phyloP scores from a whole-genome alignment of 345 rosid genomes.

The Cardiospermum halicacabum region DNA sequence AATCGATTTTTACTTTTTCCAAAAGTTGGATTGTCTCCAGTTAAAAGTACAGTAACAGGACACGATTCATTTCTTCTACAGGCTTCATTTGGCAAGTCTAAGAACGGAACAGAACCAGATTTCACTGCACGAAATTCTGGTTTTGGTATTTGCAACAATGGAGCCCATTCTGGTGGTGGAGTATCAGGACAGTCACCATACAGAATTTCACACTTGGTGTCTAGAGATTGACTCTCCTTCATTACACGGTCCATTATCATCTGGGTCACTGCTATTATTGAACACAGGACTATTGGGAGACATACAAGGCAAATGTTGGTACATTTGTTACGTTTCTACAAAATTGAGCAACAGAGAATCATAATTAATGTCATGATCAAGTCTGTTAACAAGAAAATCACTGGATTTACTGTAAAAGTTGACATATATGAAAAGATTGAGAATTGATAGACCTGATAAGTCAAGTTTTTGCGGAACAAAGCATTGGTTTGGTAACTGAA shows the following conservation, averaged over 20 bases:
- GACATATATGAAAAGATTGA: no score
- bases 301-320: slow-evolving; percentile 63
- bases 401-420: background rate
- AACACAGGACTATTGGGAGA: slow-evolving; percentile 65
- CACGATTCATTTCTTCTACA: slow-evolving; percentile 68
- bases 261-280: slow-evolving; percentile 49
- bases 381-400: background rate
- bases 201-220: slow-evolving; percentile 57
- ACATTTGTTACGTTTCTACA: slow-evolving; percentile 62
- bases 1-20: slow-evolving; percentile 47
- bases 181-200: slow-evolving; percentile 45
- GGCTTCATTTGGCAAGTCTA: slow-evolving; percentile 50
- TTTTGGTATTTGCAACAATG: slow-evolving; percentile 60
- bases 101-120: slow-evolving; percentile 24
- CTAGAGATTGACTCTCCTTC: slow-evolving; percentile 14
- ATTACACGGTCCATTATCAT: slow-evolving; percentile 25
- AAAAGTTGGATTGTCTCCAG: slow-evolving; percentile 62
- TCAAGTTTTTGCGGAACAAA: slow-evolving; percentile 73
- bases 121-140: slow-evolving; percentile 63
- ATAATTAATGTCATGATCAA: background rate
- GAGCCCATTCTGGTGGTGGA: slow-evolving; percentile 71
- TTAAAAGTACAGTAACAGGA: slow-evolving; percentile 60
- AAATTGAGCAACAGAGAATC: background rate
- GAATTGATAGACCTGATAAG: slow-evolving; percentile 52
- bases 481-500: slow-evolving; percentile 74